phyloP scores from a whole-genome alignment of 768 basidiomycete species.

The Leucogyrophana mollusca region DNA sequence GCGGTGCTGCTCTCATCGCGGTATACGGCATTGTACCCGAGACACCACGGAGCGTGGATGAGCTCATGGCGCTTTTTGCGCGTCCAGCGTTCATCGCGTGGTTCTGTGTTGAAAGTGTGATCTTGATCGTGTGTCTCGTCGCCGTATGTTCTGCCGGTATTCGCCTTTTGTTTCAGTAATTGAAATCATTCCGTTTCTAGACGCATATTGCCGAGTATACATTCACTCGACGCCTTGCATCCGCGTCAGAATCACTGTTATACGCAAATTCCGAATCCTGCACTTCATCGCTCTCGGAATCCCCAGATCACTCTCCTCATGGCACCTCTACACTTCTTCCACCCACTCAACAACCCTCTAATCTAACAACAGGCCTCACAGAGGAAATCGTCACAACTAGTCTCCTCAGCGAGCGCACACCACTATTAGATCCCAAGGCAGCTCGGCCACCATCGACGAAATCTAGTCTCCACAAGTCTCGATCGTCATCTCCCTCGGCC shows the following conservation, averaged over 20 bases:
- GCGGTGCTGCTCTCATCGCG: conserved; percentile 86
- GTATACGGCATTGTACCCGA: conserved; percentile 92
- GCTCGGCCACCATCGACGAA: conserved; percentile 31
- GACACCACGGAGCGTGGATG: conserved; percentile 81
- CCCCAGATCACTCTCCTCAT: conserved; percentile 31
- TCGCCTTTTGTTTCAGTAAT: neutral
- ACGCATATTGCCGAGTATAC: conserved; percentile 74
- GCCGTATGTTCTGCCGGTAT: conserved; percentile 46
- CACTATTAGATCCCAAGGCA: conserved; percentile 45
- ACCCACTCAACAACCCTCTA: conserved; percentile 32
- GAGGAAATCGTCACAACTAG: conserved; percentile 29
- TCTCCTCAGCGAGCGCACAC: conserved; percentile 49
- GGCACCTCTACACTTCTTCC: conserved; percentile 31
- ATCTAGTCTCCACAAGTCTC: conserved; percentile 26
- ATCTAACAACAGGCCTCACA: conserved; percentile 35
- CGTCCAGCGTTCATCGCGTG: conserved; percentile 79
- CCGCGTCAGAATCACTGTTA: conserved; percentile 6
- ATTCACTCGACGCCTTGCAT: conserved; percentile 38
- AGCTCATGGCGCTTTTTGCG: conserved; percentile 73
- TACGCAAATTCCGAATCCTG: conserved; percentile 2
- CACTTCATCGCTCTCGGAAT: conserved; percentile 13
- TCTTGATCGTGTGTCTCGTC: conserved; percentile 57
- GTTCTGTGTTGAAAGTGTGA: conserved; percentile 68
- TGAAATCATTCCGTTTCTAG: conserved; percentile 35
- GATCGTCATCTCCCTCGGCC: conserved; percentile 23